Base-by-base conservation (phyloP, 352 stramenopile species). In the Phytophthora ramorum region DNA sequence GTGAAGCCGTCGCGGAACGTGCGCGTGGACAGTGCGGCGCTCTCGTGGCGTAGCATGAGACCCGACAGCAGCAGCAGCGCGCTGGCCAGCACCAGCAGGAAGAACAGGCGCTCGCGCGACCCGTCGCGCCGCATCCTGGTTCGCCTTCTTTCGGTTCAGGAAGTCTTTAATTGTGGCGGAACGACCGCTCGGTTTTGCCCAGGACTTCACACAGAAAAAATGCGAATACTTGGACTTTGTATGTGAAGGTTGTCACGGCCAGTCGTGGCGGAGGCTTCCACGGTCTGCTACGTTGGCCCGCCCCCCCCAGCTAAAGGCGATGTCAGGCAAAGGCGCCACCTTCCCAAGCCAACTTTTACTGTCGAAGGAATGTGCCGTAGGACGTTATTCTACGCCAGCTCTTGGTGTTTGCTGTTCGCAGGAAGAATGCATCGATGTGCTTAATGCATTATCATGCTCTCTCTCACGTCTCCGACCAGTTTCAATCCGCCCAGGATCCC, bases 1-100 rank as follows among this genome's bases (percentile, higher is more conserved):
- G 77, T 89, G 63, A 93, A 93, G 54, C 84, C 84, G 69, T 93
- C 84, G 49, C 84, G 80, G 55, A 93, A 93, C 13, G 74, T 81
- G 45, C 73, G 78, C 54, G 76, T 69, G 19, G 72, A 30, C 20
- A 69, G 50, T n/a, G 49, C 54, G n/a, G 51, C 50, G 32, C 63
- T 79, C 59, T 88, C 73, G 35, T 78, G 75, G 37, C 76, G 81
- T 34, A 92, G 73, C 81, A 90, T 86, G 12, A 83, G 73, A 35
- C 71, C 59, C 13, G 83, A 92, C 13, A 89, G 58, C 51, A 92
- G 60, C 45, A 92, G 66, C 64, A 91, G 57, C 48, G 76, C 73
- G 26, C 74, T 71, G 28, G 75, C 60, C 35, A 91, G 63, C 52
- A 86, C 69, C 28, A 85, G 46, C 30, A 85, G 47, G 58, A 89